Percentiles rank a stretch among this genome's conserved stretches.
Conservation (phyloP, 2,329 filamentous ascomycete genomes). For the Elsinoe perseae region DNA sequence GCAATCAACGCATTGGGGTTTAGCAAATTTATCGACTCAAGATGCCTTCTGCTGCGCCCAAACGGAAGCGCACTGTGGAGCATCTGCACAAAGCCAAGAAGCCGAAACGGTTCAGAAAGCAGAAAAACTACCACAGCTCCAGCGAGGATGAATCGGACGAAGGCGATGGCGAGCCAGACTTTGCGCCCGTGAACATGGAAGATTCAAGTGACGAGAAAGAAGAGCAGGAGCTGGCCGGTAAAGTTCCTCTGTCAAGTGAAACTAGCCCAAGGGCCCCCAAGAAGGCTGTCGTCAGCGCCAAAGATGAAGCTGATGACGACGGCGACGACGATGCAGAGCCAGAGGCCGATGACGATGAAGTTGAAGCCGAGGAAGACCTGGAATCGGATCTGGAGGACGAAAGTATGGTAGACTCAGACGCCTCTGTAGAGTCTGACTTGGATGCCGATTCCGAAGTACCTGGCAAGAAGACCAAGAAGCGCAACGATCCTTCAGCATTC, state of each 20-base stretch:
- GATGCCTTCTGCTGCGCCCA: conserved; percentile 12
- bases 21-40: background rate
- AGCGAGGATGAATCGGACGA: conserved; percentile 46
- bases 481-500: conserved; percentile 86
- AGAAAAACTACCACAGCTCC: conserved; percentile 57
- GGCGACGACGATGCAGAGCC: conserved; percentile 27
- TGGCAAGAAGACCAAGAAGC: conserved; percentile 58
- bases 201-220: conserved; percentile 36
- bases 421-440: conserved; percentile 23
- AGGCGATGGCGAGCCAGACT: conserved; percentile 33
- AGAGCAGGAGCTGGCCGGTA: conserved; percentile 24
- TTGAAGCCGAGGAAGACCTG: conserved; percentile 36
- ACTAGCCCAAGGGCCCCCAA: conserved; percentile 22
- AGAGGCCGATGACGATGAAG: conserved; percentile 26
- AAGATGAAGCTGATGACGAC: conserved; percentile 21
- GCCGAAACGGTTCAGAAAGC: conserved; percentile 55
- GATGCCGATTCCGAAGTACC: conserved; percentile 23
- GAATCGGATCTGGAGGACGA: conserved; percentile 31
- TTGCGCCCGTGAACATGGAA: conserved; percentile 44
- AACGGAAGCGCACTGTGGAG: conserved; percentile 11
- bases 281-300: conserved; percentile 19
- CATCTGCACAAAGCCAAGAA: conserved; percentile 33
- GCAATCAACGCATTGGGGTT: background rate
- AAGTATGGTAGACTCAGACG: conserved; percentile 23
- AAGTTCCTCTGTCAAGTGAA: conserved; percentile 1